Conservation (phyloP, 371 early-diverging fungal species). For the Rhizomucor pusillus region DNA sequence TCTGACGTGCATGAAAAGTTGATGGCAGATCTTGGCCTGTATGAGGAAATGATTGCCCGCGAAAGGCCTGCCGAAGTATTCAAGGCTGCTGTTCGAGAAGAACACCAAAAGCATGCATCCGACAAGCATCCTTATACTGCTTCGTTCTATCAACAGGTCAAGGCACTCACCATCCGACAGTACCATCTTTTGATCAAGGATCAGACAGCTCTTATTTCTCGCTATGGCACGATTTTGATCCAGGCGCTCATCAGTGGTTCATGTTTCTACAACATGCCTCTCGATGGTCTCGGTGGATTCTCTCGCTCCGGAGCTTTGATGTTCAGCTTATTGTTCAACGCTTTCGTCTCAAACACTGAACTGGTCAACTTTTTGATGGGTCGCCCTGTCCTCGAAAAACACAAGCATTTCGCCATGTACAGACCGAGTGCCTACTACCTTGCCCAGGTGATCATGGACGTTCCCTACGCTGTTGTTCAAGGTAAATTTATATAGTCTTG, state of each 20-base stretch:
- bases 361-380: constrained; percentile 50
- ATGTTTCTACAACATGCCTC: constrained; percentile 58
- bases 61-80: constrained; percentile 33
- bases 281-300: constrained; percentile 54
- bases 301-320: constrained; percentile 65
- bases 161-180: constrained; percentile 46
- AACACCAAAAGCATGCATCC: constrained; percentile 37
- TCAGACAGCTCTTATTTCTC: constrained; percentile 40
- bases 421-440: constrained; percentile 63
- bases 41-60: constrained; percentile 7
- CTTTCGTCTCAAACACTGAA: constrained; percentile 54
- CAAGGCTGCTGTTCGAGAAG: constrained; percentile 36
- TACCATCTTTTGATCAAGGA: constrained; percentile 47
- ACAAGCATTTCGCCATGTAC: constrained; percentile 66
- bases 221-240: constrained; percentile 52
- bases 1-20: constrained; percentile 39
- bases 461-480: constrained; percentile 34
- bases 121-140: constrained; percentile 43
- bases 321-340: constrained; percentile 54
- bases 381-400: constrained; percentile 64
- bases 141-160: constrained; percentile 47
- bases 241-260: constrained; percentile 68
- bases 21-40: constrained; percentile 22
- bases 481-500: constrained; percentile 31
- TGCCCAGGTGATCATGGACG: constrained; percentile 51